Base-by-base conservation (phyloP, 1,284 basidiomycete species). In the Ceraceosorus guamensis region DNA sequence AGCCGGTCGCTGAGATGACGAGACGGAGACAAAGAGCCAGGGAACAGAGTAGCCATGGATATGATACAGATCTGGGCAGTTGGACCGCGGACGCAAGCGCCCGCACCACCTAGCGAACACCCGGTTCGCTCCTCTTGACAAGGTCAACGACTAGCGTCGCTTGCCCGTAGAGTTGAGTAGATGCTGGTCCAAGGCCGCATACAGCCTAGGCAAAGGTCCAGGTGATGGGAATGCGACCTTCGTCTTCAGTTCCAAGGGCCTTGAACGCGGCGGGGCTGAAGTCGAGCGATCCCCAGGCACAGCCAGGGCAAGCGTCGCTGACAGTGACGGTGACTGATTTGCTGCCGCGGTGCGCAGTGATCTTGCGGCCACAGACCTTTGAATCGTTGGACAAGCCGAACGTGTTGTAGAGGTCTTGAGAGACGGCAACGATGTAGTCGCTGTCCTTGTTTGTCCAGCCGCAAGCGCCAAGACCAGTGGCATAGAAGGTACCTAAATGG, bases 401-500 rank as follows among this genome's bases (percentile, higher is more conserved):
- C 10, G 60, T 55, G 56, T 73, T 65, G 35, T 60, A 73, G 18
- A 71, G 56, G 11, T 48, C 53, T 16, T 49, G 46, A 16, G 73
- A 67, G 43, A 75, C 54, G 41, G 73, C 71, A 4, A 66, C 68
- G 56, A 74, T 69, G 59, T 62, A 65, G 58, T 75, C 73, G 18
- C 60, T 61, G 13, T 55, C 63, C 5, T 31, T 35, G 60, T 65
- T 69, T 31, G 47, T 53, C 57, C 59, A 55, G 32, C 72, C 72
- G 44, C 72, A 74, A 8, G 70, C 65, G 34, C 68, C 70, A n/a
- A 70, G 46, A 1, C 67, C 72, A 14, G 67, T 62, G n/a, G 59
- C 56, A 53, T 66, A 72, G 63, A 65, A 68, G 16, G 68, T 72
- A 8, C 56, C 68, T 49, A 24, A 24, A 24, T 24, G 24, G 24